phyloP scores from a whole-genome alignment of 768 basidiomycete species.

The Galerina marginata region DNA sequence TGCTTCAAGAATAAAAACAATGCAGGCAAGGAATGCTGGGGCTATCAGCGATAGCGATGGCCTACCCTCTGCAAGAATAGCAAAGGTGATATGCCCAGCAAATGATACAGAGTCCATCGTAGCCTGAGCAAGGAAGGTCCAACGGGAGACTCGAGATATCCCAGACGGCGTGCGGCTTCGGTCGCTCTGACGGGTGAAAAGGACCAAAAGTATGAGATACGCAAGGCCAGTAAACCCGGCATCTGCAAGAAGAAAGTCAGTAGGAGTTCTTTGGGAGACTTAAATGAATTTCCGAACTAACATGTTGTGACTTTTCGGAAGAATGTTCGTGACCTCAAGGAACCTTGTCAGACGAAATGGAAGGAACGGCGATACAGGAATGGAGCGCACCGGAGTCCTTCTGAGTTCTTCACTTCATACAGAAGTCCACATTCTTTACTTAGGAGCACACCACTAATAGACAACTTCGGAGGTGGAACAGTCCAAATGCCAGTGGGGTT shows the following conservation, averaged over 20 bases:
- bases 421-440: constrained; percentile 84
- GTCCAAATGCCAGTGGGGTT: constrained; percentile 77
- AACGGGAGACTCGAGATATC: constrained; percentile 79
- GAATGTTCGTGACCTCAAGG: constrained; percentile 60
- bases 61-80: constrained; percentile 81
- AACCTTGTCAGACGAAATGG: neutral
- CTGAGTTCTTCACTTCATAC: constrained; percentile 65
- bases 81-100: constrained; percentile 88
- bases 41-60: constrained; percentile 82
- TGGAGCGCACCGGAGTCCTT: constrained; percentile 66
- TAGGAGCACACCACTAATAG: constrained; percentile 67
- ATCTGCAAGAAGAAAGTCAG: constrained; percentile 49
- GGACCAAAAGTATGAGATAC: constrained; percentile 68
- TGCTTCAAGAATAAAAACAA: constrained; percentile 82
- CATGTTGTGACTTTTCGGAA: constrained; percentile 78
- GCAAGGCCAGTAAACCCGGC: constrained; percentile 70
- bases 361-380: neutral
- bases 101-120: constrained; percentile 85
- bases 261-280: neutral
- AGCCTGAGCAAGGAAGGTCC: constrained; percentile 82
- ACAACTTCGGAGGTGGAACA: constrained; percentile 56
- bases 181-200: constrained; percentile 78
- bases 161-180: constrained; percentile 79
- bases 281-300: constrained; percentile 28
- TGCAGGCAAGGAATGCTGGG: constrained; percentile 83